Evolutionary conservation across 306 rosid genomes (phyloP).

Genomic region (Hippophae gyantsensis): DNA sequence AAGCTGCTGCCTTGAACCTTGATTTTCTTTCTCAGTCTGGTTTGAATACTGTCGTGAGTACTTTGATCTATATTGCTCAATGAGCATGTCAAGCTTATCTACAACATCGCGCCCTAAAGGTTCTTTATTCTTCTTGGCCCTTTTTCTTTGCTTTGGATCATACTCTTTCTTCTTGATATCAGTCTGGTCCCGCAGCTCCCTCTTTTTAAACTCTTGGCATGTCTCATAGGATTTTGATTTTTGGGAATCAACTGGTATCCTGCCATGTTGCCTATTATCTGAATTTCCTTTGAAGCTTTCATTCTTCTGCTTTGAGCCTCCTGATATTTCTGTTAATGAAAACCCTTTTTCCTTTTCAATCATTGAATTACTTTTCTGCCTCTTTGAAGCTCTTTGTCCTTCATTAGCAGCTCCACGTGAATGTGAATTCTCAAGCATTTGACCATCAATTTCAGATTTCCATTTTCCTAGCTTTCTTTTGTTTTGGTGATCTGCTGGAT

Average conservation of each 20-base stretch:
- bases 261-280: slow-evolving; percentile 22
- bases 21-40: slow-evolving; percentile 40
- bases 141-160: slow-evolving; percentile 23
- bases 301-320: slow-evolving; percentile 15
- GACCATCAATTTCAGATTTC: slow-evolving; percentile 33
- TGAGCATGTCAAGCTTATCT: slow-evolving; percentile 86
- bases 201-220: slow-evolving; percentile 30
- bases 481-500: slow-evolving; percentile 18
- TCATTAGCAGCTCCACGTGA: slow-evolving; percentile 25
- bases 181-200: slow-evolving; percentile 40
- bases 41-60: slow-evolving; percentile 38
- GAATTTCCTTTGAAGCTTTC: slow-evolving; percentile 18
- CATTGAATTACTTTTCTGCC: slow-evolving; percentile 35
- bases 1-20: slow-evolving; percentile 48
- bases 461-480: slow-evolving; percentile 32
- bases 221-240: slow-evolving; percentile 17
- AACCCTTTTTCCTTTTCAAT: slow-evolving; percentile 12
- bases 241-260: slow-evolving; percentile 19
- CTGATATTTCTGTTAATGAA: slow-evolving; percentile 16
- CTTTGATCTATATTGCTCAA: slow-evolving; percentile 70
- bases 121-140: slow-evolving; percentile 56
- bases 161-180: slow-evolving; percentile 23
- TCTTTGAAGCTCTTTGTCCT: slow-evolving; percentile 31
- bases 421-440: slow-evolving; percentile 21
- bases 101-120: slow-evolving; percentile 49